phyloP scores from a whole-genome alignment of 176 grass and related monocot genomes.

The Musa beccarii region DNA sequence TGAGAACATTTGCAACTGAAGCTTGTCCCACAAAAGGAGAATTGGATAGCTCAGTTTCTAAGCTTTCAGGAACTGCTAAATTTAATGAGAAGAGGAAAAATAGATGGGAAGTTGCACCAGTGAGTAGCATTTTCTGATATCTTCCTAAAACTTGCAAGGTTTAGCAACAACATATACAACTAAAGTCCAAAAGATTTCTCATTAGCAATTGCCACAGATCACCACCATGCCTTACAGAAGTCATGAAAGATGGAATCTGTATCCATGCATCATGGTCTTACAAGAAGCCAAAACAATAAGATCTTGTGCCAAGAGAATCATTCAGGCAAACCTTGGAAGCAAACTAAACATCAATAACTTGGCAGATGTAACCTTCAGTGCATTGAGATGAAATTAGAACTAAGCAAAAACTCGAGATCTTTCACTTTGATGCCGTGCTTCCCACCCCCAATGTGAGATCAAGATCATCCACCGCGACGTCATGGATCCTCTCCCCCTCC shows the following conservation, averaged over 20 bases:
- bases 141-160: not conserved
- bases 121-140: not conserved
- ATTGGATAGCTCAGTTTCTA: not conserved
- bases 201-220: not conserved
- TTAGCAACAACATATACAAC: not conserved
- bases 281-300: not conserved
- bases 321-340: not conserved
- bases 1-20: not conserved
- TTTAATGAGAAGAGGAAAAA: not conserved
- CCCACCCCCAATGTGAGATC: conserved; percentile 47
- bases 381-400: not conserved
- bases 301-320: not conserved
- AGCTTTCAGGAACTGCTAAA: not conserved
- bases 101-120: not conserved
- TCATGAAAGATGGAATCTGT: not conserved
- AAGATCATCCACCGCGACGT: conserved; percentile 77
- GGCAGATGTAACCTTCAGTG: not conserved
- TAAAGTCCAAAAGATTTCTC: not conserved
- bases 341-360: not conserved
- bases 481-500: conserved; percentile 93
- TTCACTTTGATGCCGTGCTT: not conserved
- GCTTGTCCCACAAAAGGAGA: not conserved
- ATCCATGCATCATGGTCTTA: not conserved
- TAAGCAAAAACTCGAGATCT: not conserved
- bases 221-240: not conserved